A percentile compares a stretch with the other conserved stretches of the same genome.
phyloP scores from a whole-genome alignment of 257 asterid species.

The Salvia rosmarinus region DNA sequence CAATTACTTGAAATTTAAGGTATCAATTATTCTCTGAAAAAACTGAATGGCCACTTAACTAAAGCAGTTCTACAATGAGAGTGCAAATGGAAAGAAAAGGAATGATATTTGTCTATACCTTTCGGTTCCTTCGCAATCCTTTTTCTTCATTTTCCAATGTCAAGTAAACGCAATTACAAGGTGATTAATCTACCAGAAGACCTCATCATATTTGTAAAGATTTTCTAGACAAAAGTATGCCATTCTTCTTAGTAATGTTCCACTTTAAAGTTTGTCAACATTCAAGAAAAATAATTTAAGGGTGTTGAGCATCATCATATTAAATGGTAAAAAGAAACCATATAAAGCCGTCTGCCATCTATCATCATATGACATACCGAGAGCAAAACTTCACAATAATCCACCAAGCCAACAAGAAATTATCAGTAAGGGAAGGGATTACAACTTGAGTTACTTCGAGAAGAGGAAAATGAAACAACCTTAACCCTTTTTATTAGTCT shows the following conservation, averaged over 20 bases:
- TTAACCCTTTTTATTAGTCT: too few species aligned
- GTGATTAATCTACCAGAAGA: slow-evolving; percentile 4
- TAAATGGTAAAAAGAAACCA: neutral
- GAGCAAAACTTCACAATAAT: too few species aligned
- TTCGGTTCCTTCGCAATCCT: slow-evolving; percentile 1
- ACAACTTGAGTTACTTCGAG: neutral
- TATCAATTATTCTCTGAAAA: neutral
- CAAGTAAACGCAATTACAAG: too few species aligned
- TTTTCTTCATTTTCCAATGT: neutral
- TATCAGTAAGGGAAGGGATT: neutral
- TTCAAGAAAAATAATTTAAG: slow-evolving; percentile 3
- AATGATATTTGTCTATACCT: neutral
- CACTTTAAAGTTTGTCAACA: slow-evolving; percentile 13
- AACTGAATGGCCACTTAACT: neutral
- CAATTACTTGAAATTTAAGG: neutral
- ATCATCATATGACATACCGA: too few species aligned
- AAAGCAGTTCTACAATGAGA: neutral
- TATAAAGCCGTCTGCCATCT: neutral
- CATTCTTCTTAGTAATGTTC: slow-evolving; percentile 1
- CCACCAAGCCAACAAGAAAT: slow-evolving; percentile 6
- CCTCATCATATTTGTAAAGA: neutral
- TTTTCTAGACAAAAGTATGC: neutral
- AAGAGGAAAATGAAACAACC: neutral
- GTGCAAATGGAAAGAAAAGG: neutral
- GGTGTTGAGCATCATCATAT: slow-evolving; percentile 3